phyloP scores from a whole-genome alignment of 768 basidiomycete species.

The Termitomyces sp. region DNA sequence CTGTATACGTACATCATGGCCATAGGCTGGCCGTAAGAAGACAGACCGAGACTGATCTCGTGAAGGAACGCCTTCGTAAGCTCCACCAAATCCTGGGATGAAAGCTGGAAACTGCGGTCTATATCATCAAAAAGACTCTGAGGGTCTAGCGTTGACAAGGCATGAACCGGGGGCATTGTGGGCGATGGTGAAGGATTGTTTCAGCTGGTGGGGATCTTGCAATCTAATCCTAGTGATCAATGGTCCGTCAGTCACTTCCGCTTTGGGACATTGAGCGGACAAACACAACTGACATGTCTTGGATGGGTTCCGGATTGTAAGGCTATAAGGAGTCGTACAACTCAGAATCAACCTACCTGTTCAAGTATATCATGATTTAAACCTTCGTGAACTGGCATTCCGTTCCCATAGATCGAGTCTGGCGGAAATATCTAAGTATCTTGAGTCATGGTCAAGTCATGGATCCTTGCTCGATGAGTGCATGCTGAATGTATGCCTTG shows the following conservation, averaged over 20 bases:
- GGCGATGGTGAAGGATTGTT: conserved; percentile 13
- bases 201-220: background rate
- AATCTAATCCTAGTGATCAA: background rate
- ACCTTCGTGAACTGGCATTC: background rate
- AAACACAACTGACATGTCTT: conserved; percentile 1
- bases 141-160: conserved; percentile 34
- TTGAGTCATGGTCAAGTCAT: background rate
- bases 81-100: conserved; percentile 51
- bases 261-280: conserved; percentile 17
- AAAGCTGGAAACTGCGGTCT: conserved; percentile 68
- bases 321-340: background rate
- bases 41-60: conserved; percentile 74
- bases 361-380: background rate
- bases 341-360: background rate
- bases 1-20: conserved; percentile 79
- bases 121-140: conserved; percentile 58
- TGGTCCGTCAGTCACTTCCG: conserved; percentile 28
- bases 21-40: conserved; percentile 71
- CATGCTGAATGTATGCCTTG: background rate
- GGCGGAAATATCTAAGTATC: background rate
- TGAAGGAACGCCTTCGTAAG: conserved; percentile 78
- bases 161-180: conserved; percentile 39
- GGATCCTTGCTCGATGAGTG: background rate
- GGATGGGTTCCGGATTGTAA: background rate
- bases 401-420: background rate